Percentiles rank a stretch among this genome's conserved stretches.
Evolutionary conservation across 2,329 filamentous ascomycete species (phyloP).

Genomic region (Catunica adiposa): DNA sequence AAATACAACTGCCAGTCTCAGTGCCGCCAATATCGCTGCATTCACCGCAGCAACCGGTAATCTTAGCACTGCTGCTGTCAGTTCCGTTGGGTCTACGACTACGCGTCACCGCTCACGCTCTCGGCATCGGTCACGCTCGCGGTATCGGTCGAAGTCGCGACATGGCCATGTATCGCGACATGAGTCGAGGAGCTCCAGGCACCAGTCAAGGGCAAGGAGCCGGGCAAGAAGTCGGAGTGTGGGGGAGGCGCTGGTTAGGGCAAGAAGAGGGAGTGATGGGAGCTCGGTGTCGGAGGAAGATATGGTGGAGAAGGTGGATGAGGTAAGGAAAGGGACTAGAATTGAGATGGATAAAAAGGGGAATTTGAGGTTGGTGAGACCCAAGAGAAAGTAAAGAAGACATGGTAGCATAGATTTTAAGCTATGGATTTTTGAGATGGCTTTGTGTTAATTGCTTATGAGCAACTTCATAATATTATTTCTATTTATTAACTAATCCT

Average conservation of each 20-base stretch:
- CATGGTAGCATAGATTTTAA: neutral
- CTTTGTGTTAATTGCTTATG: neutral
- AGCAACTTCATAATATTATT: neutral
- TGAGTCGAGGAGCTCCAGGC: no score
- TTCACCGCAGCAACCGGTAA: constrained; percentile 17
- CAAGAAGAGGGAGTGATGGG: constrained; percentile 26
- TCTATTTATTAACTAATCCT: no score
- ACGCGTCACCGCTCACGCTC: constrained; percentile 8
- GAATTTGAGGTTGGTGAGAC: constrained; percentile 79
- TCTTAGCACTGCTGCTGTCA: neutral
- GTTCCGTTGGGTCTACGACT: neutral
- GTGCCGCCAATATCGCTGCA: constrained; percentile 21
- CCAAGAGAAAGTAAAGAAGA: constrained; percentile 27
- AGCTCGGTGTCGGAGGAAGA: constrained; percentile 49
- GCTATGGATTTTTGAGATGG: neutral
- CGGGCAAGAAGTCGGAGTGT: constrained; percentile 5
- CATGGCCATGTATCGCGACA: constrained; percentile 3
- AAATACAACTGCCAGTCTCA: constrained; percentile 18
- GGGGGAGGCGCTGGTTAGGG: constrained; percentile 2
- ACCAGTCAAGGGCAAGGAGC: neutral
- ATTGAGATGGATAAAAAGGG: constrained; percentile 88
- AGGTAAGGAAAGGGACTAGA: constrained; percentile 41
- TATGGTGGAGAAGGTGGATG: constrained; percentile 37
- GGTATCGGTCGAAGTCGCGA: constrained; percentile 4
- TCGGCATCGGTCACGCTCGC: neutral